Conservation (phyloP, 768 basidiomycete genomes). For the Exidia glandulosa region DNA sequence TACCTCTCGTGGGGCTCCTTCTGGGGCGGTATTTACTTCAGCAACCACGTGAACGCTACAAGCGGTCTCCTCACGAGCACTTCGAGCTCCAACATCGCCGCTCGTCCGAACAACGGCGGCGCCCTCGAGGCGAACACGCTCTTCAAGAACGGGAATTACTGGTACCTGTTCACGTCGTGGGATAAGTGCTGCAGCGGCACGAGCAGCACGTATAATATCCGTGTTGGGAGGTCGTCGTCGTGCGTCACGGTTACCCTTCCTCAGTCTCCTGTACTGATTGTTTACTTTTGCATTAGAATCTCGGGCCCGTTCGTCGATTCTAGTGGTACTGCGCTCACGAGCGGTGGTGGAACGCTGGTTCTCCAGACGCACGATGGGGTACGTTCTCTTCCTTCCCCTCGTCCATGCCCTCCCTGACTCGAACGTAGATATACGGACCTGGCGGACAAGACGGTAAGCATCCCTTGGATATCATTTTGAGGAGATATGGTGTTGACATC, state of each 20-base stretch:
- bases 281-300: slow-evolving; percentile 25
- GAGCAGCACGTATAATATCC: slow-evolving; percentile 48
- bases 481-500: not conserved
- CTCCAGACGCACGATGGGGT: slow-evolving; percentile 34
- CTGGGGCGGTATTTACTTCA: slow-evolving; percentile 21
- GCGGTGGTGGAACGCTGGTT: slow-evolving; percentile 44
- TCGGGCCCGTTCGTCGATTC: slow-evolving; percentile 38
- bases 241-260: slow-evolving; percentile 15
- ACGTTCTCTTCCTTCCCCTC: slow-evolving; percentile 5
- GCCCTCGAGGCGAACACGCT: not conserved
- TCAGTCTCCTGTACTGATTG: not conserved
- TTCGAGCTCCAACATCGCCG: not conserved
- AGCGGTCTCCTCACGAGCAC: not conserved
- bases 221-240: slow-evolving; percentile 40
- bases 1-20: slow-evolving; percentile 41
- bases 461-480: no score
- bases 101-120: not conserved
- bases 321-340: slow-evolving; percentile 30
- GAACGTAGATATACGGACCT: slow-evolving; percentile 36
- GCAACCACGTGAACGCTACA: not conserved
- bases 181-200: slow-evolving; percentile 41
- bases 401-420: not conserved
- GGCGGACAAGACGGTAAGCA: slow-evolving; percentile 35
- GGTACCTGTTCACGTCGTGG: slow-evolving; percentile 48
- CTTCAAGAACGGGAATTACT: slow-evolving; percentile 20